phyloP scores from a whole-genome alignment of 164 flowering plant genomes.

The Vitis amurensis region DNA sequence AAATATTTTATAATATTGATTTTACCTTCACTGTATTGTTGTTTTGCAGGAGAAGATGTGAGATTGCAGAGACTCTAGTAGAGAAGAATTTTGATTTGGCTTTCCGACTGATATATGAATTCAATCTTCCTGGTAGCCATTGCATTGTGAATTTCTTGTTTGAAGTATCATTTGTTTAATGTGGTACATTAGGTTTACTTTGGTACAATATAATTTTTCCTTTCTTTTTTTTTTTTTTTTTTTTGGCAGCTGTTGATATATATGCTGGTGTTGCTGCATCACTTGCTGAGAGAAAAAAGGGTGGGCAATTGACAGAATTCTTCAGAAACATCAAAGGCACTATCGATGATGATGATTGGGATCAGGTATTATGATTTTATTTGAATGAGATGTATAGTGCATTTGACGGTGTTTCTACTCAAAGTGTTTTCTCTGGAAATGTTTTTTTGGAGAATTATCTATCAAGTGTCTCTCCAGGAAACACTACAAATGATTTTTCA shows the following conservation, averaged over 20 bases:
- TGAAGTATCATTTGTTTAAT: neutral
- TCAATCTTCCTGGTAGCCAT: slow-evolving; percentile 80
- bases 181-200: neutral
- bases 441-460: no score
- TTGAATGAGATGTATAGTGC: no score
- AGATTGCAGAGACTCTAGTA: slow-evolving; percentile 89
- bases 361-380: slow-evolving; percentile 61
- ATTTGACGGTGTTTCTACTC: no score
- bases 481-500: no score
- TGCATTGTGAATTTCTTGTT: neutral
- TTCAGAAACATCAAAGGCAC: slow-evolving; percentile 90
- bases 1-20: neutral
- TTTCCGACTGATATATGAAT: slow-evolving; percentile 82
- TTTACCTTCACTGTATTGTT: neutral
- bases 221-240: neutral
- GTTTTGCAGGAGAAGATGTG: slow-evolving; percentile 81
- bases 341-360: slow-evolving; percentile 93
- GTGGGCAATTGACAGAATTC: slow-evolving; percentile 88
- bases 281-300: slow-evolving; percentile 93
- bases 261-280: slow-evolving; percentile 98
- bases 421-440: no score
- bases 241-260: slow-evolving; percentile 84
- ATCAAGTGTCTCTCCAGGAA: no score
- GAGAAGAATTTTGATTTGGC: slow-evolving; percentile 97
- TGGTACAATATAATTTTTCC: neutral